Evolutionary conservation across 179 eudicot genomes (phyloP), one percentile per base, ranked within the genome.

Genomic region (Drosera spatulata): DNA sequence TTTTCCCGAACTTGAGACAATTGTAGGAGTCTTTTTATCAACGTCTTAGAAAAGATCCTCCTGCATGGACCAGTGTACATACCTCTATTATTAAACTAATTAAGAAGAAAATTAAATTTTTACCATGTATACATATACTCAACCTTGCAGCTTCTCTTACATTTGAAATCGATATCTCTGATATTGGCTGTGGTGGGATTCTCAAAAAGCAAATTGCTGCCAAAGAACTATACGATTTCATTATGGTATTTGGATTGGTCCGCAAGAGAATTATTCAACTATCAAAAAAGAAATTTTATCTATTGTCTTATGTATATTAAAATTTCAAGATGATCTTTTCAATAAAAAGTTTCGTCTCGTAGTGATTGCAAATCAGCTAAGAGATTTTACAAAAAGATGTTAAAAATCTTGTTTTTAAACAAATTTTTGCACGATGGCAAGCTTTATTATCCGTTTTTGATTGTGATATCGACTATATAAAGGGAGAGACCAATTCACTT

Each of bases 201-300:
- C 33, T 48, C 11, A 47, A 60, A 48, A 39, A 61, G 52, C 0
- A 50, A 39, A 3, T 13, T 3, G 4, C 3, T 10, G 13, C 0
- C 2, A 58, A 46, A 9, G 39, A 68, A 7, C 50, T 6, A 53
- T 61, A 2, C 0, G 62, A 14, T 68, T 2, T n/a, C 55, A 43
- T 13, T 69, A 13, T 0, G 68, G 33, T 22, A 22, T 22, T 22
- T 22, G 1, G 33, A 22, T 22, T 22, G 33, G 33, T 22, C 33
- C 33, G 64, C 10, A 12, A 14, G 39, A 56, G 22, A 63, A 56
- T 11, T 69, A 63, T 11, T 43, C 41, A 0, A 69, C 53, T 5
- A n/a, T 69, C 10, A 62, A 58, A 41, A 70, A 53, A 12, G 49
- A 59, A 64, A 59, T 63, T 55, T 12, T 64, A 59, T 55, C 50